Base-by-base conservation (phyloP, 208 protist genomes). In the Angomonas deanei region DNA sequence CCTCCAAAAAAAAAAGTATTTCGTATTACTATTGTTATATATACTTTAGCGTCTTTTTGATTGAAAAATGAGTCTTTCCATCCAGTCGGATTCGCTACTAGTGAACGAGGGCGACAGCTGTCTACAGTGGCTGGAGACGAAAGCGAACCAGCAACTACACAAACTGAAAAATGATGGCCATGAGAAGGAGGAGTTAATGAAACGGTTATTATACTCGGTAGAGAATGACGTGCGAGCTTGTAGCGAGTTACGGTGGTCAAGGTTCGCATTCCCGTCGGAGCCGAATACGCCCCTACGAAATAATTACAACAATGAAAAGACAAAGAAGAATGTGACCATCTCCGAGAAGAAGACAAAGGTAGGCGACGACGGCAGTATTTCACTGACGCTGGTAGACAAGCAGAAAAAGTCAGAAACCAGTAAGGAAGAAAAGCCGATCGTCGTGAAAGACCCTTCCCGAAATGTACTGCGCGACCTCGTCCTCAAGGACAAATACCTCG, bases 171-270 rank as follows among this genome's bases (percentile, higher is more conserved):
- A 30, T 15, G 13, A 4, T 1, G 28, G 30, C 3, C 15, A 5
- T 56, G 50, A 32, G 3, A 15, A 31, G 21, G 15, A 56, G 30
- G 30, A 5, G 2, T 11, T 56, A 24, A 27, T 4, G 50, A 56
- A 19, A 5, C 13, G 30, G 11, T 13, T 56, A 5, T 19, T 1
- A 28, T 15, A 56, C 24, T 53, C 48, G 0, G 5, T 88, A 2
- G 54, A 70, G 28, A 85, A 88, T 61, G 82, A 88, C 42, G 30
- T 85, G 0, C 23, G 33, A 3, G 82, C 78, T 3, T 88, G 82
- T 59, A 64, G 68, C 26, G 56, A 65, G 3, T 66, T 78, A 26
- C 69, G 78, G 0, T 88, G 82, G 82, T 53, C 60, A 0, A 32
- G 54, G 26, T 85, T 88, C 27, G 60, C 78, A 28, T 72, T 76